Evolutionary conservation across 2,329 filamentous ascomycete species (phyloP).

Genomic region (Aspergillus caelatus): DNA sequence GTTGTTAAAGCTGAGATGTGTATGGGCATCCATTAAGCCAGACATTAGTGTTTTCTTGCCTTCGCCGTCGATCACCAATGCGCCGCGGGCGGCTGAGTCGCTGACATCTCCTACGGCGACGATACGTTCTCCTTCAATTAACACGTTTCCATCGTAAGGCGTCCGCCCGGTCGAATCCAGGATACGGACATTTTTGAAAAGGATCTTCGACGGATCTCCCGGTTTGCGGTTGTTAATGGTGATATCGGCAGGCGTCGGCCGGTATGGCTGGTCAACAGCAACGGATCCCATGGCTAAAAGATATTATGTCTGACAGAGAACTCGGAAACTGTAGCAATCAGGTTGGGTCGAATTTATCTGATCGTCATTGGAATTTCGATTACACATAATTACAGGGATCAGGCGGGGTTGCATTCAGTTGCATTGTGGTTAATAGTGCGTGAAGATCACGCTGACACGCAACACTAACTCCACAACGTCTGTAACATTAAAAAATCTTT

Average conservation of each 20-base stretch:
- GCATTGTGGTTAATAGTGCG: neutral
- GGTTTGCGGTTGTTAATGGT: neutral
- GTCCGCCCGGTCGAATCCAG: neutral
- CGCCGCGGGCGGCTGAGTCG: neutral
- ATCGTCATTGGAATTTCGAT: neutral
- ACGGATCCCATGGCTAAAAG: neutral
- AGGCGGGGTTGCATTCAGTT: neutral
- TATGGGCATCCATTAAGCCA: neutral
- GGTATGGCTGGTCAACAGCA: neutral
- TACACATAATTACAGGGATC: neutral
- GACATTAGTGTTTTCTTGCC: neutral
- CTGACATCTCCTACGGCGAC: neutral
- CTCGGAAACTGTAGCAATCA: neutral
- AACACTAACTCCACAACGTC: neutral
- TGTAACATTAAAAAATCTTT: neutral
- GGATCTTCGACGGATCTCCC: neutral
- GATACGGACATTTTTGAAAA: neutral
- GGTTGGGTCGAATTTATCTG: neutral
- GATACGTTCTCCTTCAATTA: neutral
- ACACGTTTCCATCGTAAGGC: neutral
- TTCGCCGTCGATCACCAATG: neutral
- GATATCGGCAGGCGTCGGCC: neutral
- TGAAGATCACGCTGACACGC: neutral
- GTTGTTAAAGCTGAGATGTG: neutral
- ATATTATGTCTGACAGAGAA: neutral